Percentiles rank a stretch among this genome's conserved stretches.
phyloP scores from a whole-genome alignment of 352 stramenopile genomes.

The Phytophthora pistaciae region DNA sequence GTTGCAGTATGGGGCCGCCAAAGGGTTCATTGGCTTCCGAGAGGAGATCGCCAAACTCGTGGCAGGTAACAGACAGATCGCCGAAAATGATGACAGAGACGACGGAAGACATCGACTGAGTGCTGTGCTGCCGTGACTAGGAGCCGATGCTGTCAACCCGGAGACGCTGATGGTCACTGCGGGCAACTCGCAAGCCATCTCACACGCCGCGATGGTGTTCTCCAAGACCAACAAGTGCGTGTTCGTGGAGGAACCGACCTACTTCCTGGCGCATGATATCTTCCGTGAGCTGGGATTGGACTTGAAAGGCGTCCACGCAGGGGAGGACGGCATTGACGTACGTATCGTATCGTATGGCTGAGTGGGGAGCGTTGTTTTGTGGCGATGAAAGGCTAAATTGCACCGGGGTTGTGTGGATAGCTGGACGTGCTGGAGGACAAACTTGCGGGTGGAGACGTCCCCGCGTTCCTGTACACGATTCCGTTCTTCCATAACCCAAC shows the following conservation, averaged over 20 bases:
- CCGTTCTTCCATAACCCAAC: conserved; percentile 96
- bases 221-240: conserved; percentile 85
- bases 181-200: conserved; percentile 93
- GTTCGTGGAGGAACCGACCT: conserved; percentile 93
- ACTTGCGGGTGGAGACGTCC: conserved; percentile 63
- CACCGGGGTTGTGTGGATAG: conserved; percentile 30
- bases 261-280: conserved; percentile 93
- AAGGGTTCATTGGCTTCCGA: conserved; percentile 79
- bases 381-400: background rate
- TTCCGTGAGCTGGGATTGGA: conserved; percentile 91
- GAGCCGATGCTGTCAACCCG: conserved; percentile 34
- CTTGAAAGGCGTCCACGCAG: conserved; percentile 81
- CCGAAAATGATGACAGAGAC: conserved; percentile 11
- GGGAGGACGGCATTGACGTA: conserved; percentile 77
- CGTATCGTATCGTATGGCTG: conserved; percentile 7
- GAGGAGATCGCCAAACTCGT: conserved; percentile 69
- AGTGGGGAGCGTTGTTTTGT: background rate
- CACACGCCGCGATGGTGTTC: conserved; percentile 82
- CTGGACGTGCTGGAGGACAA: conserved; percentile 77
- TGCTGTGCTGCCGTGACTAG: background rate
- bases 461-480: conserved; percentile 94
- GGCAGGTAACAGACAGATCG: conserved; percentile 36
- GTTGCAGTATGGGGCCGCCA: conserved; percentile 82
- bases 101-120: conserved; percentile 3
- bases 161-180: conserved; percentile 88